These are phyloP conservation scores for Daldinia sp. DNA, from an alignment of 2,329 filamentous ascomycete genomes.

Conservation along the genomic window DNA sequence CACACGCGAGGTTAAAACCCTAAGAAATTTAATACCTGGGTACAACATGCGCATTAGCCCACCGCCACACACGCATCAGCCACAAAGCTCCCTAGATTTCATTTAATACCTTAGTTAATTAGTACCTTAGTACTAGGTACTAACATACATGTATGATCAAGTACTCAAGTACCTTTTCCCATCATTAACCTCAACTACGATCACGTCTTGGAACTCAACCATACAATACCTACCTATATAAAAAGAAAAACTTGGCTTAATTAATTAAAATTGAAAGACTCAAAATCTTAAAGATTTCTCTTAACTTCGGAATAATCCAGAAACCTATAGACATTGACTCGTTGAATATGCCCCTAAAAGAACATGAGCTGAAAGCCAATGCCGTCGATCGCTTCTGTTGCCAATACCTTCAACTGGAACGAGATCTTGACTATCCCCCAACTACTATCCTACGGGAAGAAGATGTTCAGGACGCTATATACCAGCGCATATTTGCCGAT, in stretches of 20 bases:
- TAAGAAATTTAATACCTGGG: constrained; percentile 14
- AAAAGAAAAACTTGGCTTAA: background rate
- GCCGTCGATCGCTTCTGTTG: constrained; percentile 68
- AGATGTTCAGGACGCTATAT: constrained; percentile 75
- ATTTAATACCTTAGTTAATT: background rate
- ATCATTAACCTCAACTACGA: background rate
- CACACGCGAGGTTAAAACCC: constrained; percentile 42
- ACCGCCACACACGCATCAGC: background rate
- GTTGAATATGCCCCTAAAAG: constrained; percentile 18
- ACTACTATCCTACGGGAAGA: constrained; percentile 68
- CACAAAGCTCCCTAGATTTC: background rate
- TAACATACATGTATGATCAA: background rate
- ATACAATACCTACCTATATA: background rate
- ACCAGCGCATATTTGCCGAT: constrained; percentile 73
- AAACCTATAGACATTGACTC: background rate
- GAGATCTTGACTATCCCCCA: constrained; percentile 72
- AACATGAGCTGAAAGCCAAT: background rate
- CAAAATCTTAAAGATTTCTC: background rate
- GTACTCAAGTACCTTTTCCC: background rate
- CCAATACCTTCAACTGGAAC: constrained; percentile 84
- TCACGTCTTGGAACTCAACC: background rate
- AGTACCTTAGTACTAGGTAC: no score
- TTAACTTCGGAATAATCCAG: background rate
- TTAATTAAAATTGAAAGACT: background rate
- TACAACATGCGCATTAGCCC: background rate